Conservation (phyloP, 495 filamentous ascomycete genomes). For the Lineolata rhizophorae region DNA sequence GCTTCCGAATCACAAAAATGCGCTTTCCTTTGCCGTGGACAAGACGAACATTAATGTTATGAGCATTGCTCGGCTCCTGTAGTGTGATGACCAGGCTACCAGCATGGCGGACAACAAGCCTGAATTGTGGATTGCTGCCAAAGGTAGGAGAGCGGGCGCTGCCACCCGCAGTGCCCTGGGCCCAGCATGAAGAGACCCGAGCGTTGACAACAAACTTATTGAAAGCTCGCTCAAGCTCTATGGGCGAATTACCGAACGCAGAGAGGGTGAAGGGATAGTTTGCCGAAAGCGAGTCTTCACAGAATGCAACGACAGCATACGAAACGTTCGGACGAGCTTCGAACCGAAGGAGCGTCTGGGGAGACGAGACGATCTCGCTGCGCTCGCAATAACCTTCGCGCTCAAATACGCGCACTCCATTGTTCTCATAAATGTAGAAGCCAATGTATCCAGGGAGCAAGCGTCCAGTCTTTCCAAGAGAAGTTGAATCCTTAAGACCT, state of each 20-base stretch:
- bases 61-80: slow-evolving; percentile 29
- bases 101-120: slow-evolving; percentile 29
- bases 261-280: slow-evolving; percentile 68
- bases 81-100: slow-evolving; percentile 50
- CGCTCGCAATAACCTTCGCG: slow-evolving; percentile 42
- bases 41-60: slow-evolving; percentile 67
- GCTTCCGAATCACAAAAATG: slow-evolving; percentile 38
- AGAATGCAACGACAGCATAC: slow-evolving; percentile 61
- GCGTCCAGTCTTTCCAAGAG: slow-evolving; percentile 4
- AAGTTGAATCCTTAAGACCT: slow-evolving; percentile 1
- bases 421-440: slow-evolving; percentile 52
- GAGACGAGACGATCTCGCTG: slow-evolving; percentile 78
- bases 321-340: slow-evolving; percentile 32
- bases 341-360: slow-evolving; percentile 68
- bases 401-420: slow-evolving; percentile 53
- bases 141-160: slow-evolving; percentile 56
- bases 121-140: slow-evolving; percentile 68
- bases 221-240: slow-evolving; percentile 35
- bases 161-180: slow-evolving; percentile 56
- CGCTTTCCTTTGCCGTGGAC: slow-evolving; percentile 55
- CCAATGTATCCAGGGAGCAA: slow-evolving; percentile 53
- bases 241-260: slow-evolving; percentile 40
- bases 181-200: slow-evolving; percentile 45
- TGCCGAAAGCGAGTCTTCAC: slow-evolving; percentile 47
- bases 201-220: slow-evolving; percentile 32